phyloP scores from a whole-genome alignment of 2,329 filamentous ascomycete species.

The Thermoascus crustaceus region DNA sequence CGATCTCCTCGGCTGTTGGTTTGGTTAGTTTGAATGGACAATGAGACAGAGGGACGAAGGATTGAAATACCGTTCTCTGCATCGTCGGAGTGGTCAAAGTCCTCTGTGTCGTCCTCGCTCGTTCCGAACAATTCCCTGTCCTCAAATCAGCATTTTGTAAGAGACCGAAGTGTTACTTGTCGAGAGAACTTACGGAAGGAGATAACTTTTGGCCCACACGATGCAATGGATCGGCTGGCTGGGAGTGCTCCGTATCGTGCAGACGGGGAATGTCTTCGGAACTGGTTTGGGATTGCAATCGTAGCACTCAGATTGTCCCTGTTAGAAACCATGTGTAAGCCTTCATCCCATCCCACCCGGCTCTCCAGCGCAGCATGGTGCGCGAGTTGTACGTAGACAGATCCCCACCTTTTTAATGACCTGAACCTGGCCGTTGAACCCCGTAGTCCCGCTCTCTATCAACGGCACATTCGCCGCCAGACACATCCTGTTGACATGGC shows the following conservation, averaged over 20 bases:
- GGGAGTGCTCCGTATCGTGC: conserved; percentile 92
- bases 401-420: conserved; percentile 69
- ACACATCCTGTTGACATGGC: conserved; percentile 97
- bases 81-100: conserved; percentile 72
- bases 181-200: conserved; percentile 57
- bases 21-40: conserved; percentile 13
- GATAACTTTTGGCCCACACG: conserved; percentile 95
- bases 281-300: conserved; percentile 86
- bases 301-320: conserved; percentile 85
- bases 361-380: neutral
- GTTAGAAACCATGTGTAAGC: conserved; percentile 5
- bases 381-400: neutral
- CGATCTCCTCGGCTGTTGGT: conserved; percentile 62
- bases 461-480: conserved; percentile 81
- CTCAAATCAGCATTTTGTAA: conserved; percentile 17
- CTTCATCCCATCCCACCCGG: conserved; percentile 4
- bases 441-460: conserved; percentile 93
- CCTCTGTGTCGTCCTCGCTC: conserved; percentile 74
- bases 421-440: conserved; percentile 95
- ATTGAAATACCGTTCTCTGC: conserved; percentile 60
- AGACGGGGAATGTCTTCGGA: conserved; percentile 90
- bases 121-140: conserved; percentile 74
- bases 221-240: conserved; percentile 98
- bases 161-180: neutral
- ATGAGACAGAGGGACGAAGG: neutral